A percentile compares a stretch with the other conserved stretches of the same genome.
These are phyloP conservation scores for Melaleuca quinquenervia DNA, from an alignment of 345 rosid species.

Conservation along the genomic window DNA sequence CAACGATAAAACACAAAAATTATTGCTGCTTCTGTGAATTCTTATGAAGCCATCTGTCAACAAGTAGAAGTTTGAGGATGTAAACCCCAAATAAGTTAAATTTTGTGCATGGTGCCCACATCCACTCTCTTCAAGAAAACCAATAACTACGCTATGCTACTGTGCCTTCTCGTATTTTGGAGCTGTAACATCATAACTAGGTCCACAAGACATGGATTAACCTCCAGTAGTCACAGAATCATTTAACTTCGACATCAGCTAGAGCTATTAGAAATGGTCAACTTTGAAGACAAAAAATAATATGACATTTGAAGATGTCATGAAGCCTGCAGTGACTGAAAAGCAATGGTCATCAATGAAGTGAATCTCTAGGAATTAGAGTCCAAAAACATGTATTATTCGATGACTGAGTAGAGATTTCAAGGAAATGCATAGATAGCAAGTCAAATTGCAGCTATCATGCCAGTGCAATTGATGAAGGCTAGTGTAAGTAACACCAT, in stretches of 20 bases:
- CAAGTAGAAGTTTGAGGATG: not conserved
- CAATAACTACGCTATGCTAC: not conserved
- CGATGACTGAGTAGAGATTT: not conserved
- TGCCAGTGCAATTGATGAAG: not conserved
- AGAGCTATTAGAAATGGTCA: not conserved
- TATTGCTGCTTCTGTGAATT: not conserved
- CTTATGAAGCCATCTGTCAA: not conserved
- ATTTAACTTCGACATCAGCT: not conserved
- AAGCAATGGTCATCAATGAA: not conserved
- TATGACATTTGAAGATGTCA: not conserved
- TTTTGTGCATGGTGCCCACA: not conserved
- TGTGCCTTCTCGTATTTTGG: not conserved
- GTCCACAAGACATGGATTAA: not conserved
- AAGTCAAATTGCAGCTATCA: not conserved
- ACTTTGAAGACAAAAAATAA: not conserved
- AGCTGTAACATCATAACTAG: not conserved
- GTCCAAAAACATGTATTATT: not conserved
- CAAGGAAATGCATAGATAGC: not conserved
- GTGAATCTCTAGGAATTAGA: not conserved
- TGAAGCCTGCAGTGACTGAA: not conserved
- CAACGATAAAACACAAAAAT: not conserved
- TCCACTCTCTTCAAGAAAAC: not conserved
- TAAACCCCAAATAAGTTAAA: not conserved
- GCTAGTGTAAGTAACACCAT: not conserved
- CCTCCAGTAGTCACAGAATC: not conserved